Evolutionary conservation across 495 filamentous ascomycete genomes (phyloP).

Genomic region (Eremomyces bilateralis): DNA sequence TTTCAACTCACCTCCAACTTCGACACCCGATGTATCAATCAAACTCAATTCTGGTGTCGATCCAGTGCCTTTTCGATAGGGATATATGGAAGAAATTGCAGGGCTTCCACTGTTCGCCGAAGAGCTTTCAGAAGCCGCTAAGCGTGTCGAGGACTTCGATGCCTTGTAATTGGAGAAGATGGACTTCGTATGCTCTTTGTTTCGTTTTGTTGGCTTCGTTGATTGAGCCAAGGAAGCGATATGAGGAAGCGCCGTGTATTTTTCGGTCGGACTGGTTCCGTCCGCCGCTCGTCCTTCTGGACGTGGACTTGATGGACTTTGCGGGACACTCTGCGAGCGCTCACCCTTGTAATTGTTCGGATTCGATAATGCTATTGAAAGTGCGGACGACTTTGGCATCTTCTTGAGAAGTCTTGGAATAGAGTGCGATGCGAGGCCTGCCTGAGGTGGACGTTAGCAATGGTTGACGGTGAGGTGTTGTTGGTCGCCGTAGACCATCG

Average conservation of each 20-base stretch:
- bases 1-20: no score
- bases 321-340: background rate
- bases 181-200: conserved; percentile 28
- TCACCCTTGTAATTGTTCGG: no score
- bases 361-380: conserved; percentile 7
- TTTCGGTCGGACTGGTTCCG: conserved; percentile 7
- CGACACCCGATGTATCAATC: no score
- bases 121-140: conserved; percentile 3
- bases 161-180: conserved; percentile 36
- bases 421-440: no score
- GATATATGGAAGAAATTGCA: conserved; percentile 5
- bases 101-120: conserved; percentile 1
- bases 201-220: background rate
- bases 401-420: conserved; percentile 1
- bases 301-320: background rate
- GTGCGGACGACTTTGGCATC: conserved; percentile 14
- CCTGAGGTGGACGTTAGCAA: no score
- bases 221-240: conserved; percentile 28
- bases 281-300: background rate
- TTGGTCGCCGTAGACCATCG: no score
- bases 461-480: no score
- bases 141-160: conserved; percentile 28
- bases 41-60: conserved; percentile 12
- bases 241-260: conserved; percentile 20
- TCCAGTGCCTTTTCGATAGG: conserved; percentile 6